Percentiles rank a stretch among this genome's conserved stretches.
Conservation (phyloP, 495 filamentous ascomycete species). For the Talaromyces adpressus region DNA sequence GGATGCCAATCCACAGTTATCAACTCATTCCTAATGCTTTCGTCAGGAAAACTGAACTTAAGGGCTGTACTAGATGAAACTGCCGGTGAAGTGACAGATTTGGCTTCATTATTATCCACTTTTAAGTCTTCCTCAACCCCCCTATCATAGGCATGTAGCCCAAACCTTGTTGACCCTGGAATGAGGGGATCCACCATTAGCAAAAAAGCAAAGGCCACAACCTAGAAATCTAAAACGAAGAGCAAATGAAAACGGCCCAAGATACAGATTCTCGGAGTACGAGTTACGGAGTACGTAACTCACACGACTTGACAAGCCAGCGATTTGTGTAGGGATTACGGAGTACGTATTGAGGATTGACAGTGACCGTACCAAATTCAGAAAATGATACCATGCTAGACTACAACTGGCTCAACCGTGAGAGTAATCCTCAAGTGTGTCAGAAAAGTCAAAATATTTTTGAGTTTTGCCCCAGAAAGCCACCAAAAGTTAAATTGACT, state of each 20-base stretch:
- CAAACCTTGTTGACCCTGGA: slow-evolving; percentile 2
- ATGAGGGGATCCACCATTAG: background rate
- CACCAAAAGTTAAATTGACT: background rate
- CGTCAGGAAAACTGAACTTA: too few relatives aligned
- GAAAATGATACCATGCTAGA: background rate
- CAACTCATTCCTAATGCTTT: too few relatives aligned
- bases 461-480: slow-evolving; percentile 3
- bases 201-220: slow-evolving; percentile 3
- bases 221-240: background rate
- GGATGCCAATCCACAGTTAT: background rate
- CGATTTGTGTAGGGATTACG: background rate
- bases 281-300: background rate
- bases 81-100: background rate
- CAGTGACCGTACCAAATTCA: background rate
- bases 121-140: background rate
- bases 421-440: background rate
- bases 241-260: background rate
- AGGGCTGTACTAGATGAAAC: background rate
- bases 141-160: background rate
- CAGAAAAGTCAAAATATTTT: background rate
- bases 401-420: background rate
- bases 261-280: background rate
- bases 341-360: background rate
- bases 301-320: background rate
- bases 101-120: background rate